Conservation (phyloP, 2,329 filamentous ascomycete genomes). For the Alternaria sp. region DNA sequence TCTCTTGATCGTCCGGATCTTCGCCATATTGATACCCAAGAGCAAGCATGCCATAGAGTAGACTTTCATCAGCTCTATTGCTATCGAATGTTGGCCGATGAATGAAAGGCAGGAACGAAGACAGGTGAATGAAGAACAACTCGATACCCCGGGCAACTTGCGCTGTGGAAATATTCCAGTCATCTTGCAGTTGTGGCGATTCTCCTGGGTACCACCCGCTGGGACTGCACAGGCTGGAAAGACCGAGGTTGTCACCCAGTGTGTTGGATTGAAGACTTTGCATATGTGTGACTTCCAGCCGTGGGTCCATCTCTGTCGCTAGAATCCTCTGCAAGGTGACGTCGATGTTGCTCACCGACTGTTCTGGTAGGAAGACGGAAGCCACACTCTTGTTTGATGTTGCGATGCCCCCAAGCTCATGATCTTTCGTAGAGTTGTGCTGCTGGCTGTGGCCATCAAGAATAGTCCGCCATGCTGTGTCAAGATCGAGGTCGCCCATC, state of each 20-base stretch:
- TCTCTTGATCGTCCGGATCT: slow-evolving; percentile 20
- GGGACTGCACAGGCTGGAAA: not conserved
- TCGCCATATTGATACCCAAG: slow-evolving; percentile 32
- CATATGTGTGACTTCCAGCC: not conserved
- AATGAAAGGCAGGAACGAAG: slow-evolving; percentile 21
- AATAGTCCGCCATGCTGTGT: not conserved
- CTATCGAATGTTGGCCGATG: slow-evolving; percentile 27
- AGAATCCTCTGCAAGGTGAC: not conserved
- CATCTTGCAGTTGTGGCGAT: not conserved
- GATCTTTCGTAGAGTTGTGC: not conserved
- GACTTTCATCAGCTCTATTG: slow-evolving; percentile 4
- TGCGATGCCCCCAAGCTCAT: not conserved
- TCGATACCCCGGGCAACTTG: slow-evolving; percentile 20
- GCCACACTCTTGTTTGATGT: not conserved
- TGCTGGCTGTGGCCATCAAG: not conserved
- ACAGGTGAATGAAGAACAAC: slow-evolving; percentile 24
- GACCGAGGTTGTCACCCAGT: not conserved
- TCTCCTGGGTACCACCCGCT: not conserved
- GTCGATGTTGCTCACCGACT: not conserved
- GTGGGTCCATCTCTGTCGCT: not conserved
- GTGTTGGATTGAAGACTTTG: not conserved
- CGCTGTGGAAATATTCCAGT: not conserved
- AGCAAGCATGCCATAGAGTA: slow-evolving; percentile 27
- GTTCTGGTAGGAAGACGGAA: not conserved
- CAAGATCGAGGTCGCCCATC: not conserved